Base-by-base conservation (phyloP, 192 early-diverging fungal species). In the Podila verticillata region DNA sequence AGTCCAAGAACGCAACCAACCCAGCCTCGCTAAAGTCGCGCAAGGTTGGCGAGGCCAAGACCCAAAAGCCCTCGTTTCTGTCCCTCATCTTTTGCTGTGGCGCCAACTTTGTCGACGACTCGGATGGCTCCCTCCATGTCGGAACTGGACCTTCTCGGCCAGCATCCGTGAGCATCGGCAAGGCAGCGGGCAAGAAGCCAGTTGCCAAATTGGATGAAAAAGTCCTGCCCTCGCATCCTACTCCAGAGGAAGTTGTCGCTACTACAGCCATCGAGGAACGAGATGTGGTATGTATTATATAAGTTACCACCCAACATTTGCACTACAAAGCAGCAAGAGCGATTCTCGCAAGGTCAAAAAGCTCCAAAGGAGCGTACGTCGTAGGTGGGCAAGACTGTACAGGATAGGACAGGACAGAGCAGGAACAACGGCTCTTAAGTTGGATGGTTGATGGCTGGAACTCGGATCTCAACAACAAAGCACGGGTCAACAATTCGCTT, bases 51-150 rank as follows among this genome's bases (percentile, higher is more conserved):
- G 77, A 80, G 61, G 56, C 77, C 31, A 80, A 80, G 57, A 49
- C 70, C 9, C 77, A 80, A 35, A 80, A 80, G 34, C 77, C 77
- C 7, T 80, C 77, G 65, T 80, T 80, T 22, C 30, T 80, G 54
- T 80, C 77, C 12, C 77, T 80, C 26, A 56, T 80, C 59, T 80
- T 80, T 57, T 80, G 77, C 65, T 80, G 77, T 72, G 77, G 77
- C 19, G 70, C 77, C 65, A 80, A 80, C 39, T 80, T 80, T 79
- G 75, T 79, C 7, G 66, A 72, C 39, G 77, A 72, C 60, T 72
- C 61, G n/a, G 77, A 80, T 68, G 65, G 63, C 12, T 72, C 70
- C 3, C 60, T 72, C 54, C 65, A 57, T 10, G 77, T 72, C 15
- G 66, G 70, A 29, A 15, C 15, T 12, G 48, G 20, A 2, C 44